A percentile compares a stretch with the other conserved stretches of the same genome.
Evolutionary conservation across 352 stramenopile species (phyloP).

Genomic region (Phytophthora pinifolia): DNA sequence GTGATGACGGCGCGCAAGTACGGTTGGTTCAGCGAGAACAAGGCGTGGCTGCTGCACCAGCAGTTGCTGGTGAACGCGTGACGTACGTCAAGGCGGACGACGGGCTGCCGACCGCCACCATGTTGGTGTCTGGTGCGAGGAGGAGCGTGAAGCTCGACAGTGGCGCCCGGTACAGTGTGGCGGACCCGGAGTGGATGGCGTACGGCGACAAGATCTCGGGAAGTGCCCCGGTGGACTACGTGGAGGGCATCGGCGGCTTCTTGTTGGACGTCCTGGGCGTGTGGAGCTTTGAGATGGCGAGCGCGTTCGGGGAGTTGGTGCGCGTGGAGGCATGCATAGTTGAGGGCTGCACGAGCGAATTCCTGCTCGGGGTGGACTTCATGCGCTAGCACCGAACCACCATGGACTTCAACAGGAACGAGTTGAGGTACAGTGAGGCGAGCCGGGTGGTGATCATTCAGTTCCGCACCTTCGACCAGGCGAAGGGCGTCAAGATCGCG

Average conservation of each 20-base stretch:
- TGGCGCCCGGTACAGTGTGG: neutral
- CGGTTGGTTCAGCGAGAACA: no score
- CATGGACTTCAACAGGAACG: no score
- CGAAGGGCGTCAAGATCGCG: no score
- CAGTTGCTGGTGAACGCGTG: neutral
- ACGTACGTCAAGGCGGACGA: constrained; percentile 2
- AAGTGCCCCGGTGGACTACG: constrained; percentile 2
- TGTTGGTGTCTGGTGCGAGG: neutral
- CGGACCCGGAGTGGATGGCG: constrained; percentile 5
- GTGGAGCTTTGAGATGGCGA: neutral
- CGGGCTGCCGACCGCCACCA: neutral
- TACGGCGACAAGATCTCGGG: neutral
- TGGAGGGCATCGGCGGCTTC: constrained; percentile 8
- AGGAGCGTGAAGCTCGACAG: constrained; percentile 8
- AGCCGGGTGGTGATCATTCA: no score
- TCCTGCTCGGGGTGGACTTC: no score
- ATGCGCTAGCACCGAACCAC: no score
- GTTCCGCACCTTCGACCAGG: no score
- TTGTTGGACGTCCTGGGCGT: constrained; percentile 5
- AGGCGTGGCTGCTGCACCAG: neutral
- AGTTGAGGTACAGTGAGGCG: no score
- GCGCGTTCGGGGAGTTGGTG: neutral
- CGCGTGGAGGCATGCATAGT: no score
- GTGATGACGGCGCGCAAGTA: no score
- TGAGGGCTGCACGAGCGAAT: no score